Conservation (phyloP, 345 rosid species). For the Orychophragmus violaceus region DNA sequence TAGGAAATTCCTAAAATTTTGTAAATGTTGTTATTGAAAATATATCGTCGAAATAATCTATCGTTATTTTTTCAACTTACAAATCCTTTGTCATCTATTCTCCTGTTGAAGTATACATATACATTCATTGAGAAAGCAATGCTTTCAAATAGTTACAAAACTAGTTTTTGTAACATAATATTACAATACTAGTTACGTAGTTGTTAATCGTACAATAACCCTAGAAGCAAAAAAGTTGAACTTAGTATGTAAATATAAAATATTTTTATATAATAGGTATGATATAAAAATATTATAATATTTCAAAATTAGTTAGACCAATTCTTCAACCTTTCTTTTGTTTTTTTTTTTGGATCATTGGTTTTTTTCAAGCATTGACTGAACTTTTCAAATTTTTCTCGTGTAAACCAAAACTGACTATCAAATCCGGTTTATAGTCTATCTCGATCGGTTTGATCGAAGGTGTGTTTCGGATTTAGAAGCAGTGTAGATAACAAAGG, state of each 20-base stretch:
- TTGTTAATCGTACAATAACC: not conserved
- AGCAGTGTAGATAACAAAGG: slow-evolving; percentile 3
- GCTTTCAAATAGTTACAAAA: not conserved
- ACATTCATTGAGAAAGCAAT: not conserved
- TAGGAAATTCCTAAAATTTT: too few species aligned
- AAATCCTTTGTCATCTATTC: too few species aligned
- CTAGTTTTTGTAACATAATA: too few species aligned
- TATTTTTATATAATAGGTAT: not conserved
- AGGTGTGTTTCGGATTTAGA: slow-evolving; percentile 7
- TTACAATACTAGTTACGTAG: not conserved
- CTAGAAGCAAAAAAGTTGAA: not conserved
- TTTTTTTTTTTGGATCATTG: not conserved
- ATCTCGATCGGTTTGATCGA: not conserved
- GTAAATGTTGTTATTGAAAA: too few species aligned
- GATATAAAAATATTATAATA: not conserved
- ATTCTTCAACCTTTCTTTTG: not conserved
- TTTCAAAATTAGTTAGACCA: not conserved
- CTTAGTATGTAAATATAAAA: not conserved
- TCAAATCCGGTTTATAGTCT: not conserved
- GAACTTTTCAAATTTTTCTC: not conserved
- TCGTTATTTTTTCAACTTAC: too few species aligned
- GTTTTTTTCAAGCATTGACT: not conserved
- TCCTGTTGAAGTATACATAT: too few species aligned
- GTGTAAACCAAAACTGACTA: not conserved
- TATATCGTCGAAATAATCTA: too few species aligned